Evolutionary conservation across 1,139 yeast genomes (phyloP).

Genomic region (Entelexis sorbosivorans): DNA sequence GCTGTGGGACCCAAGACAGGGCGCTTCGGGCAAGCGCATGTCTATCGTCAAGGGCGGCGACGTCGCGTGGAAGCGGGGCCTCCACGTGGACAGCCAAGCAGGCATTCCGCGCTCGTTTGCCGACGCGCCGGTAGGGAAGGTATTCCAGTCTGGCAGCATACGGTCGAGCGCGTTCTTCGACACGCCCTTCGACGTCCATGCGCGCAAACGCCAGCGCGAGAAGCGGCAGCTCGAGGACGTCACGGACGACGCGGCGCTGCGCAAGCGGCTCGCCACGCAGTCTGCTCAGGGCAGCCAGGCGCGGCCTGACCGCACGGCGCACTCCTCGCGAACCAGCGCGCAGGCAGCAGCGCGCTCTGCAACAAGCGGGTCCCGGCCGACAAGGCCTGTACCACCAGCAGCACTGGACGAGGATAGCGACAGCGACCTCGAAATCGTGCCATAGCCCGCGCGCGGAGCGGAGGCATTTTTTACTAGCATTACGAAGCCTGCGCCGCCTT

Average conservation of each 20-base stretch:
- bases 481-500: not conserved
- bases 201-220: conserved; percentile 10
- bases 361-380: too few species aligned
- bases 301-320: too few species aligned
- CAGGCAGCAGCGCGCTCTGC: too few species aligned
- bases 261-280: conserved; percentile 22
- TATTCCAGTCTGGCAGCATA: conserved; percentile 11
- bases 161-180: conserved; percentile 4
- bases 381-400: too few species aligned
- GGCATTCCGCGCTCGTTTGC: conserved; percentile 20
- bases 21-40: conserved; percentile 27
- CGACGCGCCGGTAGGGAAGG: conserved; percentile 20
- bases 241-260: conserved; percentile 25
- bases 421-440: conserved; percentile 15
- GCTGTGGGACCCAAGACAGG: conserved; percentile 25
- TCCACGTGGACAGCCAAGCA: conserved; percentile 33
- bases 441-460: too few species aligned
- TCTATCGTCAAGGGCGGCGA: conserved; percentile 32
- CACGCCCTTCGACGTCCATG: conserved; percentile 13
- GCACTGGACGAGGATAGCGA: conserved; percentile 12
- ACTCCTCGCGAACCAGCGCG: too few species aligned
- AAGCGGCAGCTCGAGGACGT: conserved; percentile 21
- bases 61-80: conserved; percentile 32
- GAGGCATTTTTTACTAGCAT: too few species aligned
- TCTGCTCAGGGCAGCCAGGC: too few species aligned